Conservation (phyloP, 805 yeast species). For the Myxozyma vanderwaltii region DNA sequence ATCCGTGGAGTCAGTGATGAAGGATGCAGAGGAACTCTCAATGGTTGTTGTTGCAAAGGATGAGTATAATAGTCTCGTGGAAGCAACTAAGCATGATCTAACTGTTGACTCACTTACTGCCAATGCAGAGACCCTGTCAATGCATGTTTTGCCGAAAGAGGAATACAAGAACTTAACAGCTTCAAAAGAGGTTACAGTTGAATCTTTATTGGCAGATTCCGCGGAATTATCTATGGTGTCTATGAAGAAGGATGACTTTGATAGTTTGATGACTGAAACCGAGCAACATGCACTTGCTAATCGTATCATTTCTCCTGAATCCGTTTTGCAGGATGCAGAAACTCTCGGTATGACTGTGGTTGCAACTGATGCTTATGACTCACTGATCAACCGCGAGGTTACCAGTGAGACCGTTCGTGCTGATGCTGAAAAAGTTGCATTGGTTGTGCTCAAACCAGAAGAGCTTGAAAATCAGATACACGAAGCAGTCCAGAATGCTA, state of each 20-base stretch:
- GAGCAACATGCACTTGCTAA: conserved; percentile 7
- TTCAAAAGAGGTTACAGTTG: background rate
- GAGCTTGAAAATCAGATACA: conserved; percentile 28
- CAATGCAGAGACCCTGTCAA: conserved; percentile 9
- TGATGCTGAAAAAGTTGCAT: conserved; percentile 1
- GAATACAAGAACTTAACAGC: conserved; percentile 23
- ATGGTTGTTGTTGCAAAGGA: background rate
- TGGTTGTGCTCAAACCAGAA: conserved; percentile 24
- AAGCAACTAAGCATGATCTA: background rate
- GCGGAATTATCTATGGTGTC: conserved; percentile 9
- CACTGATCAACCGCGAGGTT: conserved; percentile 17
- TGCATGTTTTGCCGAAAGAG: background rate
- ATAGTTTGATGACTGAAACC: background rate
- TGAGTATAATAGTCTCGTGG: background rate
- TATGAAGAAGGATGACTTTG: conserved; percentile 22
- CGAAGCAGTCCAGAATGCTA: background rate
- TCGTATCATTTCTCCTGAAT: conserved; percentile 7
- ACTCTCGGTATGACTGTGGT: conserved; percentile 31
- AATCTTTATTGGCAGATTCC: conserved; percentile 7
- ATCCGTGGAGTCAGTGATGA: background rate
- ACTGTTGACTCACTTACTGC: conserved; percentile 8
- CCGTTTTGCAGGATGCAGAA: conserved; percentile 25
- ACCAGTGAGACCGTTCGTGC: background rate
- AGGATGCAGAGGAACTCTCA: background rate
- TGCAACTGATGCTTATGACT: conserved; percentile 33